phyloP scores from a whole-genome alignment of 768 basidiomycete species.

The Glaciozyma martinii region DNA sequence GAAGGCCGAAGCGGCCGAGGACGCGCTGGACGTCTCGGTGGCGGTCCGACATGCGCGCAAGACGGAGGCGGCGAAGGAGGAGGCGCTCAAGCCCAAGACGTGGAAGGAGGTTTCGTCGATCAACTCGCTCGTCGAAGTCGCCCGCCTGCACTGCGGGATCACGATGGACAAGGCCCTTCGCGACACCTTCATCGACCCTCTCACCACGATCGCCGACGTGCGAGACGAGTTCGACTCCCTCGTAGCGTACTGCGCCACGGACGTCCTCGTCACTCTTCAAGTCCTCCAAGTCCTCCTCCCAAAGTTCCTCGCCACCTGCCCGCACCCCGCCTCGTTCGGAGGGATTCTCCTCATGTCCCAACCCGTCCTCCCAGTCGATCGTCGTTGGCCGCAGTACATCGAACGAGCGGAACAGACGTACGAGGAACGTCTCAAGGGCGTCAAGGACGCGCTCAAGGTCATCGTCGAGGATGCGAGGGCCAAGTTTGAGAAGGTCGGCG shows the following conservation, averaged over 20 bases:
- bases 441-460: slow-evolving; percentile 55
- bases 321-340: slow-evolving; percentile 85
- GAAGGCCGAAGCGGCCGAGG: slow-evolving; percentile 39
- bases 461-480: slow-evolving; percentile 55
- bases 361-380: slow-evolving; percentile 80
- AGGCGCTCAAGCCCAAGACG: slow-evolving; percentile 48
- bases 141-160: slow-evolving; percentile 75
- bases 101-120: slow-evolving; percentile 92
- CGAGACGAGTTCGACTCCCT: slow-evolving; percentile 48
- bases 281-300: slow-evolving; percentile 72
- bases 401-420: slow-evolving; percentile 67
- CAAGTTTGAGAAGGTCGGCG: slow-evolving; percentile 43
- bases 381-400: slow-evolving; percentile 78
- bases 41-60: background rate
- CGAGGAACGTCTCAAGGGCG: slow-evolving; percentile 55
- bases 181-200: slow-evolving; percentile 58
- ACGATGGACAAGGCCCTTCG: slow-evolving; percentile 67
- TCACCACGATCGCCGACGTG: slow-evolving; percentile 21
- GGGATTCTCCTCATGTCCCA: slow-evolving; percentile 87
- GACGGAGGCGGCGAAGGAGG: slow-evolving; percentile 25
- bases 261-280: slow-evolving; percentile 73
- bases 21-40: background rate
- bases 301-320: slow-evolving; percentile 69
- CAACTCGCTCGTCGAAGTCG: slow-evolving; percentile 87
- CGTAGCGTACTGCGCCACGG: slow-evolving; percentile 72